Evolutionary conservation across 352 stramenopile species (phyloP).

Genomic region (Phytophthora agathidicida): DNA sequence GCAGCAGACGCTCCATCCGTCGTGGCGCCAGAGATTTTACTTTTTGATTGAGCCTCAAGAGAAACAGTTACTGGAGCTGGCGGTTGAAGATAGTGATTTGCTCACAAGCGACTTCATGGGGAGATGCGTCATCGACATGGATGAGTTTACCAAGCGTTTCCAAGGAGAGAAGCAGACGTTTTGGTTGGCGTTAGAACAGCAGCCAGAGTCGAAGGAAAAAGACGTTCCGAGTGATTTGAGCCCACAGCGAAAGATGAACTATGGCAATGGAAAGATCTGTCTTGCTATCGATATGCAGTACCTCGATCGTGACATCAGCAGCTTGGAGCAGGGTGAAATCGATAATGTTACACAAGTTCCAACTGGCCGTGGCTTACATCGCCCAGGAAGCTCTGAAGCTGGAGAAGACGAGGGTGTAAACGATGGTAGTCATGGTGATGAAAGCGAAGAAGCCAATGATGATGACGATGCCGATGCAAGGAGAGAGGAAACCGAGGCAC

Average conservation of each 20-base stretch:
- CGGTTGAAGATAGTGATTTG: constrained; percentile 70
- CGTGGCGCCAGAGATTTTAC: constrained; percentile 77
- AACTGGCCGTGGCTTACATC: constrained; percentile 39
- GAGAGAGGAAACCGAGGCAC: constrained; percentile 51
- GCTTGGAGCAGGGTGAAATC: constrained; percentile 70
- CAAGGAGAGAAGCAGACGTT: constrained; percentile 60
- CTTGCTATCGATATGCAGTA: constrained; percentile 63
- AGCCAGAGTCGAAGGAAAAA: constrained; percentile 38
- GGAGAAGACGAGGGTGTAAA: constrained; percentile 23
- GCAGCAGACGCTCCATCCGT: constrained; percentile 68
- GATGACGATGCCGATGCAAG: constrained; percentile 41
- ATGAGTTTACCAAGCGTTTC: constrained; percentile 58
- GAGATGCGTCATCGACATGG: constrained; percentile 66
- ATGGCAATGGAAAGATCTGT: constrained; percentile 65
- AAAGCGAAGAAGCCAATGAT: constrained; percentile 42
- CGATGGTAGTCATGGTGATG: constrained; percentile 37
- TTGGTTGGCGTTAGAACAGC: constrained; percentile 69
- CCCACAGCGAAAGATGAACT: constrained; percentile 50
- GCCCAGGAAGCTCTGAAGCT: constrained; percentile 16
- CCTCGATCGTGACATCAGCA: constrained; percentile 59
- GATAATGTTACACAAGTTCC: constrained; percentile 69
- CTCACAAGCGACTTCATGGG: constrained; percentile 81
- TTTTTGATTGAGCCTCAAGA: constrained; percentile 49
- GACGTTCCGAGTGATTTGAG: constrained; percentile 54
- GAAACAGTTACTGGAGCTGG: constrained; percentile 60